These are phyloP conservation scores for Mycosphaerella sp. DNA, from an alignment of 2,329 filamentous ascomycete species.

Conservation along the genomic window DNA sequence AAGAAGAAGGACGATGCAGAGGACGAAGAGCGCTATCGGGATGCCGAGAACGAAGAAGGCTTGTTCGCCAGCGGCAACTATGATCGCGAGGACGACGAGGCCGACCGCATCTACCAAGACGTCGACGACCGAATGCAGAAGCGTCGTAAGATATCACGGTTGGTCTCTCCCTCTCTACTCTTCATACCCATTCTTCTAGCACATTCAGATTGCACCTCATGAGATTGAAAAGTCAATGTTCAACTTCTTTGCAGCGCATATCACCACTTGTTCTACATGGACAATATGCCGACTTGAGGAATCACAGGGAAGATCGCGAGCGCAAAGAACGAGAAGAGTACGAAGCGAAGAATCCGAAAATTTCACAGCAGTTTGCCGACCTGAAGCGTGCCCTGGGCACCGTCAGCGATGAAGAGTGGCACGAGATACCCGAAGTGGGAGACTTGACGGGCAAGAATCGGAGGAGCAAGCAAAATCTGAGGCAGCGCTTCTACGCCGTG, in stretches of 20 bases:
- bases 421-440: slow-evolving; percentile 87
- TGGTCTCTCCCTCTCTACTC: slow-evolving; percentile 44
- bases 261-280: slow-evolving; percentile 48
- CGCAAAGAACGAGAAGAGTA: slow-evolving; percentile 87
- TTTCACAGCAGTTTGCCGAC: slow-evolving; percentile 95
- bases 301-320: slow-evolving; percentile 86
- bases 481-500: slow-evolving; percentile 86
- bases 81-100: slow-evolving; percentile 96
- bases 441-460: slow-evolving; percentile 94
- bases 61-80: slow-evolving; percentile 93
- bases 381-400: slow-evolving; percentile 83
- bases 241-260: slow-evolving; percentile 33
- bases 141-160: slow-evolving; percentile 79
- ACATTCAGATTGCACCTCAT: slow-evolving; percentile 9
- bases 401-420: slow-evolving; percentile 94
- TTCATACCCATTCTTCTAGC: slow-evolving; percentile 18
- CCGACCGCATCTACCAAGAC: slow-evolving; percentile 89
- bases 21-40: slow-evolving; percentile 78
- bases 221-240: slow-evolving; percentile 28
- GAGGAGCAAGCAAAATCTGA: slow-evolving; percentile 72
- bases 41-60: slow-evolving; percentile 94
- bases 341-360: slow-evolving; percentile 96
- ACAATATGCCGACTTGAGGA: slow-evolving; percentile 70
- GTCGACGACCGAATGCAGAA: slow-evolving; percentile 97
- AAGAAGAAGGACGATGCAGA: slow-evolving; percentile 67